These are phyloP conservation scores for Teunomyces pallodes DNA, from an alignment of 805 yeast species.

Conservation along the genomic window DNA sequence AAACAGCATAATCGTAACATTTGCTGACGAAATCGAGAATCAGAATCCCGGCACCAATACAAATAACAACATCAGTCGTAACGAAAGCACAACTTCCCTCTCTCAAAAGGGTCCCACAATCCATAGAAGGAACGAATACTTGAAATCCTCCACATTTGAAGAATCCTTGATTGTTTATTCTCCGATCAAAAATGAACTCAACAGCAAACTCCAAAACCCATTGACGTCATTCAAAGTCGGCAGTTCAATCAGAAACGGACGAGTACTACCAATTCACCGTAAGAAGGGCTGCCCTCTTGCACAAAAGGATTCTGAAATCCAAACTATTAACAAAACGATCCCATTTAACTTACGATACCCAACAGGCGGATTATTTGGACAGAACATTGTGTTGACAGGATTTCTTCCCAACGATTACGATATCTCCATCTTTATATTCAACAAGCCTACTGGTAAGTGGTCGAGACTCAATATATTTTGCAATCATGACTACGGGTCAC, in stretches of 20 bases:
- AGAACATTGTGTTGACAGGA: conserved; percentile 62
- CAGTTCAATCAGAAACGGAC: conserved; percentile 30
- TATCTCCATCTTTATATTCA: conserved; percentile 49
- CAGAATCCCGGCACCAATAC: conserved; percentile 3
- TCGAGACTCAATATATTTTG: conserved; percentile 54
- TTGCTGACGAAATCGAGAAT: conserved; percentile 16
- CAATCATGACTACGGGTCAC: conserved; percentile 51
- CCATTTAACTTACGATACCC: conserved; percentile 55
- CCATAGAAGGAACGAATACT: conserved; percentile 1
- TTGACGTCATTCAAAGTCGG: conserved; percentile 35
- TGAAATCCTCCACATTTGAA: conserved; percentile 5
- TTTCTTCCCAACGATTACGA: conserved; percentile 47
- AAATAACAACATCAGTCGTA: background rate
- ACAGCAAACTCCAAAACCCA: conserved; percentile 24
- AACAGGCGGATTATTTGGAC: conserved; percentile 63
- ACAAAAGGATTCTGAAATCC: background rate
- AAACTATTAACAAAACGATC: conserved; percentile 21
- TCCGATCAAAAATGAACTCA: conserved; percentile 19
- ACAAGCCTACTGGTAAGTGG: conserved; percentile 61
- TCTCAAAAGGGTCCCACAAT: background rate
- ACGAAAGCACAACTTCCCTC: background rate
- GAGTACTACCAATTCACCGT: conserved; percentile 29
- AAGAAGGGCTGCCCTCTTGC: conserved; percentile 10
- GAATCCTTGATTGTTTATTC: conserved; percentile 30
- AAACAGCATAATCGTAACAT: conserved; percentile 33